phyloP scores from a whole-genome alignment of 805 yeast genomes.

The Blastobotrys parvus region DNA sequence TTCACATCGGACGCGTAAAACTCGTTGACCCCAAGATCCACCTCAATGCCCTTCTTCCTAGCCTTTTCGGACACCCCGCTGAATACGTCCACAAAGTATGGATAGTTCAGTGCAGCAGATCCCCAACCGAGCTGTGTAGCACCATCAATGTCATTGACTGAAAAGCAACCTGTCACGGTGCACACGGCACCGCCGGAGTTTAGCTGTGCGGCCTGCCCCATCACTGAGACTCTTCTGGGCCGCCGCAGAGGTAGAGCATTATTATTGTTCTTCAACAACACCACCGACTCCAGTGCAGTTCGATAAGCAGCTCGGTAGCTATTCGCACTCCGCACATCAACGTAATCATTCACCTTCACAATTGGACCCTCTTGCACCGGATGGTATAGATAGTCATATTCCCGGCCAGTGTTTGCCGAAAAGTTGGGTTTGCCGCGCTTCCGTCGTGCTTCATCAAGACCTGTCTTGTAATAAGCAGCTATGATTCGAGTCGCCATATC shows the following conservation, averaged over 20 bases:
- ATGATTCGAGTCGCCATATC: conserved; percentile 56
- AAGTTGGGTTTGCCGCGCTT: conserved; percentile 41
- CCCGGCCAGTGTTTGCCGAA: conserved; percentile 46
- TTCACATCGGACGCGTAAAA: conserved; percentile 47
- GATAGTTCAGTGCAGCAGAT: neutral
- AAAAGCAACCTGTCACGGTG: conserved; percentile 42
- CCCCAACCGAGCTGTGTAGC: conserved; percentile 1
- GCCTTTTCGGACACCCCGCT: conserved; percentile 47
- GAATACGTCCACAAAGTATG: conserved; percentile 14
- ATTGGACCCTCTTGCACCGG: conserved; percentile 39
- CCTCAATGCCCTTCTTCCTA: conserved; percentile 35
- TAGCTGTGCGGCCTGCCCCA: conserved; percentile 46
- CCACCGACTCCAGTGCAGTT: conserved; percentile 51
- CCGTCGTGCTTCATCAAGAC: conserved; percentile 22
- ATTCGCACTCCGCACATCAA: conserved; percentile 42
- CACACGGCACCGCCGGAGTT: conserved; percentile 45
- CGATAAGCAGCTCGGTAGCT: conserved; percentile 39
- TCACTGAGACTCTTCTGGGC: conserved; percentile 32
- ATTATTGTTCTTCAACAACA: conserved; percentile 45
- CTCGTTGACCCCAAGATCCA: conserved; percentile 36
- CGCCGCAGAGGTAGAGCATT: conserved; percentile 47
- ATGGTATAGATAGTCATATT: conserved; percentile 14
- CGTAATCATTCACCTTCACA: conserved; percentile 46
- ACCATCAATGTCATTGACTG: conserved; percentile 32
- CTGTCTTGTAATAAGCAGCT: conserved; percentile 46